Evolutionary conservation across 108 stramenopile species (phyloP).

Genomic region (Ochromonas danica): DNA sequence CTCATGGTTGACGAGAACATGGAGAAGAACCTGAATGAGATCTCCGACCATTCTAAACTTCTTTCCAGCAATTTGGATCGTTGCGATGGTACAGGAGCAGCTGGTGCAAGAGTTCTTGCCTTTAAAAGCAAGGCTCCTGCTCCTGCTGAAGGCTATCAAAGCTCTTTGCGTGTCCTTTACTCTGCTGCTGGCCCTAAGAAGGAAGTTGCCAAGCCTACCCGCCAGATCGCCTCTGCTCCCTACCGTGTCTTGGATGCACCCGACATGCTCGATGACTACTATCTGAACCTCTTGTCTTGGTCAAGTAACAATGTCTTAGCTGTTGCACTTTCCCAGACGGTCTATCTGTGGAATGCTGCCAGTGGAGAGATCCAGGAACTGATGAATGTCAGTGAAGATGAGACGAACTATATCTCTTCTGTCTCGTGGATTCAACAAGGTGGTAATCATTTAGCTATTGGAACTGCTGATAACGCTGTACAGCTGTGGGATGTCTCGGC

Average conservation of each 20-base stretch:
- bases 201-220: slow-evolving; percentile 66
- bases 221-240: slow-evolving; percentile 91
- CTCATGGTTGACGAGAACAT: slow-evolving; percentile 49
- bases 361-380: slow-evolving; percentile 93
- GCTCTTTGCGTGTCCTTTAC: slow-evolving; percentile 81
- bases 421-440: slow-evolving; percentile 80
- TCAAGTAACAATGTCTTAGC: slow-evolving; percentile 85
- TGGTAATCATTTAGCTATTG: slow-evolving; percentile 64
- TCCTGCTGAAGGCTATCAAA: slow-evolving; percentile 90
- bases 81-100: not conserved
- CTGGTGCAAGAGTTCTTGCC: slow-evolving; percentile 70
- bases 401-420: slow-evolving; percentile 85
- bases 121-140: slow-evolving; percentile 91
- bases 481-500: slow-evolving; percentile 77
- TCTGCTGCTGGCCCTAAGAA: slow-evolving; percentile 60
- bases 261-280: slow-evolving; percentile 92
- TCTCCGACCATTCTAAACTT: not conserved
- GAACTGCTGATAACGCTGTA: slow-evolving; percentile 58
- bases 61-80: not conserved
- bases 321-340: slow-evolving; percentile 90
- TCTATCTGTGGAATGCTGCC: slow-evolving; percentile 96
- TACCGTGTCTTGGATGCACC: slow-evolving; percentile 92
- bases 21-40: not conserved
- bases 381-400: slow-evolving; percentile 55
- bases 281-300: slow-evolving; percentile 92